Percentiles rank a stretch among this genome's conserved stretches.
Evolutionary conservation across 225 moss, liverwort and hornwort species (phyloP).

Genomic region (Sphagnum contortum): DNA sequence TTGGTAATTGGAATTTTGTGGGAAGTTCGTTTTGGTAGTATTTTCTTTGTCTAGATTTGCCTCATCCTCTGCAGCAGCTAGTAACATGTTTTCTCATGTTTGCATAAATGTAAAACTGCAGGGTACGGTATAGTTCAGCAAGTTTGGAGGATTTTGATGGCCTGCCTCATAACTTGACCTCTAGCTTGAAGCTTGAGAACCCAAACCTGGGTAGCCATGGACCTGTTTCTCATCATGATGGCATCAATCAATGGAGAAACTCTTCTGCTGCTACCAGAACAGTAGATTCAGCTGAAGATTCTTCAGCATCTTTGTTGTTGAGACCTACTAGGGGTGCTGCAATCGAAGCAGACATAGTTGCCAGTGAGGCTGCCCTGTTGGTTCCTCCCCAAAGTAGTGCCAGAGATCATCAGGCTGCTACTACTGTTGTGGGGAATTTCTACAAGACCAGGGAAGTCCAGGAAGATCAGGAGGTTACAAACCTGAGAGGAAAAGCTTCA

Average conservation of each 20-base stretch:
- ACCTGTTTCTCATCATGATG: slow-evolving; percentile 12
- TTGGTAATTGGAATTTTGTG: background rate
- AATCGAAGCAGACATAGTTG: slow-evolving; percentile 15
- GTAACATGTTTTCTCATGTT: slow-evolving; percentile 3
- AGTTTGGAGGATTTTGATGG: slow-evolving; percentile 48
- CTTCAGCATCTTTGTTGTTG: slow-evolving; percentile 14
- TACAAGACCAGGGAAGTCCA: slow-evolving; percentile 16
- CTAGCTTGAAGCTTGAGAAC: slow-evolving; percentile 30
- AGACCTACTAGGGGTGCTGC: slow-evolving; percentile 10
- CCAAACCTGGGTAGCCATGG: slow-evolving; percentile 15
- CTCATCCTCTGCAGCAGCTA: background rate
- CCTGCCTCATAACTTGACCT: slow-evolving; percentile 30
- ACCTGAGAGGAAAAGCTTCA: slow-evolving; percentile 34
- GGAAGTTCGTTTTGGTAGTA: slow-evolving; percentile 1
- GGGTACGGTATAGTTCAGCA: slow-evolving; percentile 50
- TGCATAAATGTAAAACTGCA: slow-evolving; percentile 11
- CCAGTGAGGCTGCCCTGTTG: slow-evolving; percentile 5
- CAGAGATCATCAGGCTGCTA: slow-evolving; percentile 24
- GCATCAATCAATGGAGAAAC: slow-evolving; percentile 15
- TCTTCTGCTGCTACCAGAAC: slow-evolving; percentile 18
- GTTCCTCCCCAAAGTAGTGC: slow-evolving; percentile 21
- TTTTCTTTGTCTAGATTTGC: slow-evolving; percentile 8
- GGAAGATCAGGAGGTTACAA: slow-evolving; percentile 16
- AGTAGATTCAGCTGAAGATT: slow-evolving; percentile 10
- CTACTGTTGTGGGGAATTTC: slow-evolving; percentile 21